These are phyloP conservation scores for Ogataea pignaliae DNA, from an alignment of 805 yeast genomes.

Conservation along the genomic window DNA sequence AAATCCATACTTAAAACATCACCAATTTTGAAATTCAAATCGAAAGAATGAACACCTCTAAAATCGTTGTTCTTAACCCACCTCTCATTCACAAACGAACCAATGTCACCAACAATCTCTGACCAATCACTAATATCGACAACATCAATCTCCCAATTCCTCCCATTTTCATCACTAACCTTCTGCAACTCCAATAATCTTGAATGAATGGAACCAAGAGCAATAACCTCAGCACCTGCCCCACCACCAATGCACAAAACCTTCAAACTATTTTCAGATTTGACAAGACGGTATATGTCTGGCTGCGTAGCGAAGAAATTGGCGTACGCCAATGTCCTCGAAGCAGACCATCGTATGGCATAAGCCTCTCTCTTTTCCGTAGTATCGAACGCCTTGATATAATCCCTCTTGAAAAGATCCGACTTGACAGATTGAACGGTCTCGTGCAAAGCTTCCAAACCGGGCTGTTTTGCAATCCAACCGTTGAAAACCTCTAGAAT, in stretches of 20 bases:
- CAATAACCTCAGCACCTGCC: slow-evolving; percentile 79
- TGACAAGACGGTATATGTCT: slow-evolving; percentile 36
- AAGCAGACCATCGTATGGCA: slow-evolving; percentile 81
- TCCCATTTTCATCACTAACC: slow-evolving; percentile 2
- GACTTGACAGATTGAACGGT: slow-evolving; percentile 68
- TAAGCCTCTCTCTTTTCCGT: slow-evolving; percentile 69
- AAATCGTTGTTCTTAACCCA: slow-evolving; percentile 47
- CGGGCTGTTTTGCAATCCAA: slow-evolving; percentile 29
- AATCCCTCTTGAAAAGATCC: slow-evolving; percentile 65
- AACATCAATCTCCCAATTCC: slow-evolving; percentile 38
- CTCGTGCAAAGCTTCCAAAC: slow-evolving; percentile 32
- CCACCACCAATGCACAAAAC: slow-evolving; percentile 82
- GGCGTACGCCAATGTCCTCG: slow-evolving; percentile 71
- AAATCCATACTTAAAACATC: slow-evolving; percentile 34
- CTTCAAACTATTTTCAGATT: slow-evolving; percentile 18
- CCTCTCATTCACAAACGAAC: slow-evolving; percentile 37
- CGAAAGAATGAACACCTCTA: slow-evolving; percentile 18
- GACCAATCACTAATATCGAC: slow-evolving; percentile 83
- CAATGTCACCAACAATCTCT: slow-evolving; percentile 42
- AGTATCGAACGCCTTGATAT: slow-evolving; percentile 60
- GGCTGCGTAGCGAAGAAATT: slow-evolving; percentile 55
- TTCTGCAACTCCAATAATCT: slow-evolving; percentile 18
- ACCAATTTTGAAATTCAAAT: slow-evolving; percentile 29
- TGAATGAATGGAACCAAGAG: slow-evolving; percentile 54
- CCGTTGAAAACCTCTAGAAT: slow-evolving; percentile 27